phyloP scores from a whole-genome alignment of 257 asterid species.

The Jacaranda copaia region DNA sequence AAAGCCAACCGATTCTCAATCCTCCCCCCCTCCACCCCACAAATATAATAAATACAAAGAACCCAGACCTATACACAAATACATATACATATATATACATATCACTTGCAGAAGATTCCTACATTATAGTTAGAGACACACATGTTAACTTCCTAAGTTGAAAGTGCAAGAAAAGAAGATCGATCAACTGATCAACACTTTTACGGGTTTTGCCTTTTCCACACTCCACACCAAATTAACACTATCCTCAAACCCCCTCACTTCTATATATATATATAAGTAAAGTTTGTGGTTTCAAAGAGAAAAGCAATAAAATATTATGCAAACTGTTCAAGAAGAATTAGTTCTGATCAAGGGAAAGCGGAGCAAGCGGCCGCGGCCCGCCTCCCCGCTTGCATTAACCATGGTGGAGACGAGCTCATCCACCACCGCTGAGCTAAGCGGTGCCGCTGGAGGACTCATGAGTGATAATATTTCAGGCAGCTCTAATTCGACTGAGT shows the following conservation, averaged over 20 bases:
- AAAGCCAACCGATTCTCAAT: slow-evolving; percentile 68
- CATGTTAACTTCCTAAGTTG: slow-evolving; percentile 10
- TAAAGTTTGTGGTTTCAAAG: too few species aligned
- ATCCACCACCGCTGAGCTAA: slow-evolving; percentile 38
- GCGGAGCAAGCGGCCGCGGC: slow-evolving; percentile 61
- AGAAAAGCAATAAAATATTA: slow-evolving; percentile 2
- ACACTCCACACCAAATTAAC: slow-evolving; percentile 28
- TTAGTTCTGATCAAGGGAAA: slow-evolving; percentile 52
- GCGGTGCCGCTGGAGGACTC: slow-evolving; percentile 4
- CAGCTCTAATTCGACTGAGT: slow-evolving; percentile 22
- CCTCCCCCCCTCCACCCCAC: not conserved
- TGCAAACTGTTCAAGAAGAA: slow-evolving; percentile 51
- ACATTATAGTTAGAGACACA: not conserved
- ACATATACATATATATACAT: not conserved
- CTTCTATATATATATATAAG: slow-evolving; percentile 5
- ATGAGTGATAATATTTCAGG: slow-evolving; percentile 5
- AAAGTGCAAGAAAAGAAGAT: slow-evolving; percentile 27
- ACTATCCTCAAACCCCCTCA: too few species aligned
- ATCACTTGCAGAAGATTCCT: not conserved
- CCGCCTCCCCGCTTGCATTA: slow-evolving; percentile 47
- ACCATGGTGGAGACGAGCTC: slow-evolving; percentile 59
- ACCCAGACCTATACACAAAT: not conserved
- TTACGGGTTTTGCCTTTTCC: slow-evolving; percentile 41
- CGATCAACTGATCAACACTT: not conserved
- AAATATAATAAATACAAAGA: too few species aligned